Evolutionary conservation across 306 rosid species (phyloP), one percentile per base, ranked within the genome.

Genomic region (Cercis canadensis): DNA sequence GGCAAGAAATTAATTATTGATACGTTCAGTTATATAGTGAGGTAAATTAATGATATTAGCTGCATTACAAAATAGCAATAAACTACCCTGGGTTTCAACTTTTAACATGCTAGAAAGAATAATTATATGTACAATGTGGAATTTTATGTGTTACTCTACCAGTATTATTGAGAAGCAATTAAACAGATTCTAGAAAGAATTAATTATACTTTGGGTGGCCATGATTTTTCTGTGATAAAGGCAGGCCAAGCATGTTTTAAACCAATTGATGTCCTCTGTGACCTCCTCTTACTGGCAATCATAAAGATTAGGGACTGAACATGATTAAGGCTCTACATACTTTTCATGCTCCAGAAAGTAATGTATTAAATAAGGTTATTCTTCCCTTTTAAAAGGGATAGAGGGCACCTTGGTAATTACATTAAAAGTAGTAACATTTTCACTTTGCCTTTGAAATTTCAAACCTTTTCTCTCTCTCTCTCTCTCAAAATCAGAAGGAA

Each of bases 161-260:
- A n/a, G n/a, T n/a, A 24, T 24, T 24, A 24, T 24, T 24, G 29
- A 1, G 2, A 24, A 24, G 29, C 29, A 24, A 24, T 24, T 24
- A 1, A 24, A 24, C 29, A n/a, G n/a, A n/a, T n/a, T n/a, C n/a
- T n/a, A n/a, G n/a, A n/a, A n/a, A n/a, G n/a, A n/a, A 24, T 24
- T 24, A 24, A 24, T 24, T 59, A 5, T 37, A 65, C 50, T 65
- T 72, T 70, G 64, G 78, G 47, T 17, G 64, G 62, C 46, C 52
- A 79, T 82, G 65, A 80, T 83, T 78, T 72, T 62, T 77, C 65
- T 67, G 24, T 46, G 47, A 78, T 44, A 82, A 83, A 77, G 93
- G 87, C 81, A 82, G 75, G 95, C 83, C 89, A 78, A 76, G 83
- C 88, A 80, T 82, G 92, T 80, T 73, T 72, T 66, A 44, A 58